Evolutionary conservation across 345 rosid genomes (phyloP).

Genomic region (Erysimum cheiranthoides): DNA sequence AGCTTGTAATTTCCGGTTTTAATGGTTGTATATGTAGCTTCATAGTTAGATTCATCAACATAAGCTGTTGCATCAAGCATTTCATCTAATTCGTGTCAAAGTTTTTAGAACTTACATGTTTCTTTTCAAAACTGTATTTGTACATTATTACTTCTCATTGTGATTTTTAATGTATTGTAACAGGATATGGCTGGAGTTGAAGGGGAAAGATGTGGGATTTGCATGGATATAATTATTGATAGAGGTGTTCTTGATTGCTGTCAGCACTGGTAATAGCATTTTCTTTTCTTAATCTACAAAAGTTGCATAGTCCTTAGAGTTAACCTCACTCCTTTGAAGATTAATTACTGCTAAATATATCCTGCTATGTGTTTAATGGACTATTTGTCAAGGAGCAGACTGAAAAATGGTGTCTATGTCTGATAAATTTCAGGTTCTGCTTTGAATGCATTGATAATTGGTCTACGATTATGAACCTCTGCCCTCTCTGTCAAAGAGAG

Average conservation of each 20-base stretch:
- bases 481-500: conserved; percentile 98
- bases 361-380: not conserved
- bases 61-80: not conserved
- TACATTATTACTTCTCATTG: conserved; percentile 7
- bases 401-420: conserved; percentile 34
- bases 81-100: conserved; percentile 6
- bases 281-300: not conserved
- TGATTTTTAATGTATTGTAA: conserved; percentile 25
- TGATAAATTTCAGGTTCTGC: conserved; percentile 74
- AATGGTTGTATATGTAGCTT: conserved; percentile 1
- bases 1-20: not conserved
- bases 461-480: conserved; percentile 94
- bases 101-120: not conserved
- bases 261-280: conserved; percentile 73
- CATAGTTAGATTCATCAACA: conserved; percentile 22
- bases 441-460: conserved; percentile 98
- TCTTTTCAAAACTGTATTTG: conserved; percentile 4
- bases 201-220: conserved; percentile 95
- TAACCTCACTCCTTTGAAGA: not conserved
- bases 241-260: conserved; percentile 98
- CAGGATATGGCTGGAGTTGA: conserved; percentile 68
- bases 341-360: not conserved
- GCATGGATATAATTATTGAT: conserved; percentile 95
- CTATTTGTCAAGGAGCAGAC: conserved; percentile 9
- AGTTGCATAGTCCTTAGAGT: not conserved